Evolutionary conservation across 176 grass and related monocot species (phyloP), one percentile per base, ranked within the genome.

Genomic region (Juncus effusus): DNA sequence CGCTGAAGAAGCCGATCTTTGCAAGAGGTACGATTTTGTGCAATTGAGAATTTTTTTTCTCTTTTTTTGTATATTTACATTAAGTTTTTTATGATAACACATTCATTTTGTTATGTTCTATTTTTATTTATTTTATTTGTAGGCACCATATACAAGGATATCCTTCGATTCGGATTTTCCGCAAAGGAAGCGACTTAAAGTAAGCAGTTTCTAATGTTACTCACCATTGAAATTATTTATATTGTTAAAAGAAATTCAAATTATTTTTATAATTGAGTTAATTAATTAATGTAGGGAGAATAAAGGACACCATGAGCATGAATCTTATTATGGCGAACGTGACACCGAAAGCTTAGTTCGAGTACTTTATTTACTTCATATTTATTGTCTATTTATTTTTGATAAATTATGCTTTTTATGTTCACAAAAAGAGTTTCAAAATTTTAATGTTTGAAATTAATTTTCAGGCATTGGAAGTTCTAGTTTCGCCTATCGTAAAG

Each of bases 141-240:
- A 99, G 95, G 79, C 78, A 90, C 57, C 95, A 99, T 61, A 90
- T 99, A 74, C 95, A 99, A 74, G 95, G 89, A 36, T 99, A 99
- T 65, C 89, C 89, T 62, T 90, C 89, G 57, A 99, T 99, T 80
- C 95, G 85, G 6, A 84, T 93, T 79, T 99, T 99, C 80, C 89
- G 62, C 69, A 99, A 85, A 85, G 94, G 94, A 73, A 87, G 64
- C 78, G 94, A 99, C 82, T 6, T 99, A 60, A 93, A 93, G 94
- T 99, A 99, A 93, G 85, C 44, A 47, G 44, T 47, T 47, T 47
- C 9, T 47, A 47, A 47, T 47, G 9, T 47, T 47, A 47, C 9
- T 47, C 44, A 47, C 42, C 59, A 8, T 14, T 8, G 19, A 57
- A 59, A 70, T 56, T 7, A 56, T 78, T 16, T 39, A 71, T 53